A percentile compares a stretch with the other conserved stretches of the same genome.
Conservation (phyloP, 2,329 filamentous ascomycete genomes). For the Clonostachys rhizophaga region DNA sequence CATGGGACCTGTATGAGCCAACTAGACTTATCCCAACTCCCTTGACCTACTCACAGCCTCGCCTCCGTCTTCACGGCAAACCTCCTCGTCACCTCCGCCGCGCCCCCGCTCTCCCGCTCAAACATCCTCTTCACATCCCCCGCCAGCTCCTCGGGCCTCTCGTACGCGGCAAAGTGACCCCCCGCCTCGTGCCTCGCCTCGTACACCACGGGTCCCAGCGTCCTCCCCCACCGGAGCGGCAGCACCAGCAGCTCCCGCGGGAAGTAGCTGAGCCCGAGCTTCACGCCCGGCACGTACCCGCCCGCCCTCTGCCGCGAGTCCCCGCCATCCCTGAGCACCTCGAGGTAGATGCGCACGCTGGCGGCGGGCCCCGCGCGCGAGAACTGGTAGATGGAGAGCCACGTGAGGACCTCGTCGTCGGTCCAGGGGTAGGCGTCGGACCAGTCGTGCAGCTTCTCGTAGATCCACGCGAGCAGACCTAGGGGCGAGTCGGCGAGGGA, state of each 20-base stretch:
- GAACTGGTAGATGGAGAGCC: slow-evolving; percentile 68
- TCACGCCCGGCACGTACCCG: slow-evolving; percentile 20
- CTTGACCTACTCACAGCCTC: too few species aligned
- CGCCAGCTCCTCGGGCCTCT: slow-evolving; percentile 2
- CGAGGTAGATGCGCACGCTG: slow-evolving; percentile 66
- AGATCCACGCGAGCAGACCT: slow-evolving; percentile 71
- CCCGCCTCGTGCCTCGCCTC: slow-evolving; percentile 1
- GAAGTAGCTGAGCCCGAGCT: slow-evolving; percentile 42
- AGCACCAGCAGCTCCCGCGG: slow-evolving; percentile 49
- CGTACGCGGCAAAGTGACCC: slow-evolving; percentile 3
- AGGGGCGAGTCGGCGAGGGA: slow-evolving; percentile 66
- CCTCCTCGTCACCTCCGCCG: too few species aligned
- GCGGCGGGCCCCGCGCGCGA: slow-evolving; percentile 62
- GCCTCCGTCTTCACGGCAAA: too few species aligned
- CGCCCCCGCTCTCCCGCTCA: slow-evolving; percentile 1
- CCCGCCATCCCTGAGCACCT: slow-evolving; percentile 35
- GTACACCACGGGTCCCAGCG: slow-evolving; percentile 1
- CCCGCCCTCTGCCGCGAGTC: slow-evolving; percentile 1
- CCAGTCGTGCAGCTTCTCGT: slow-evolving; percentile 77
- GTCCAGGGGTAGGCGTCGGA: slow-evolving; percentile 66
- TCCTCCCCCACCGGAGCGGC: slow-evolving; percentile 42
- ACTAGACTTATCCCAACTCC: too few species aligned
- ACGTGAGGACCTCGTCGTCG: slow-evolving; percentile 68
- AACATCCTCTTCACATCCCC: slow-evolving; percentile 3
- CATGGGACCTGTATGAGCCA: too few species aligned